Percentiles rank a stretch among this genome's conserved stretches.
These are phyloP conservation scores for Orbilia ellipsospora DNA, from an alignment of 2,329 filamentous ascomycete species.

Conservation along the genomic window DNA sequence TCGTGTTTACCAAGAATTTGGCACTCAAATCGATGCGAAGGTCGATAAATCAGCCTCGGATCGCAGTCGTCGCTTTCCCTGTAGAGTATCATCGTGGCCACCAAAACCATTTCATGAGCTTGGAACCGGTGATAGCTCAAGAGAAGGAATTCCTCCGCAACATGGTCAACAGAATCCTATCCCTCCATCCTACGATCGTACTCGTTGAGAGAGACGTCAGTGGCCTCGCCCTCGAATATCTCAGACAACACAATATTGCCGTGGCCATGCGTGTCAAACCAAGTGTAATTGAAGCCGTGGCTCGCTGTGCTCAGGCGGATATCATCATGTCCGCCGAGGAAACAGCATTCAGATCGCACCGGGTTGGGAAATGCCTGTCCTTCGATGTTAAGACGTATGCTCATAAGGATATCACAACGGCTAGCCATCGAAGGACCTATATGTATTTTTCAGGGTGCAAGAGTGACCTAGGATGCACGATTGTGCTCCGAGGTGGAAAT, in stretches of 20 bases:
- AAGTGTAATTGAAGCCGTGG: slow-evolving; percentile 93
- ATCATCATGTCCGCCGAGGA: slow-evolving; percentile 97
- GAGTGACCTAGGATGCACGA: slow-evolving; percentile 86
- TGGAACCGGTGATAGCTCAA: slow-evolving; percentile 95
- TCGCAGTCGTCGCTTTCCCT: slow-evolving; percentile 91
- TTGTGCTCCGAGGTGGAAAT: slow-evolving; percentile 85
- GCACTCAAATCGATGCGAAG: slow-evolving; percentile 96
- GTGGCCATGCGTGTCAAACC: slow-evolving; percentile 97
- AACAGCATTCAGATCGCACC: slow-evolving; percentile 78
- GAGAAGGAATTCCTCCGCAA: slow-evolving; percentile 93
- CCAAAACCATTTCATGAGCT: slow-evolving; percentile 94
- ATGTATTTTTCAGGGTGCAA: slow-evolving; percentile 93
- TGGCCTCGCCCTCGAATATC: slow-evolving; percentile 85
- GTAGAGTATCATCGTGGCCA: slow-evolving; percentile 93
- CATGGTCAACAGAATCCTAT: slow-evolving; percentile 89
- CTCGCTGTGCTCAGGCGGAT: slow-evolving; percentile 87
- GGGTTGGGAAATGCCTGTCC: slow-evolving; percentile 81
- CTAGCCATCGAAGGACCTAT: slow-evolving; percentile 79
- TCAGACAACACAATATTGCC: slow-evolving; percentile 88
- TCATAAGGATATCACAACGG: slow-evolving; percentile 72
- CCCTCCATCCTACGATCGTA: slow-evolving; percentile 83
- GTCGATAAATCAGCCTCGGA: slow-evolving; percentile 82
- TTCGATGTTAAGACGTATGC: slow-evolving; percentile 98
- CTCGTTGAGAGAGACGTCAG: slow-evolving; percentile 95
- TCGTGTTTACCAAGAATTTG: slow-evolving; percentile 97